phyloP scores from a whole-genome alignment of 2,329 filamentous ascomycete genomes.

The Claviceps cyperi region DNA sequence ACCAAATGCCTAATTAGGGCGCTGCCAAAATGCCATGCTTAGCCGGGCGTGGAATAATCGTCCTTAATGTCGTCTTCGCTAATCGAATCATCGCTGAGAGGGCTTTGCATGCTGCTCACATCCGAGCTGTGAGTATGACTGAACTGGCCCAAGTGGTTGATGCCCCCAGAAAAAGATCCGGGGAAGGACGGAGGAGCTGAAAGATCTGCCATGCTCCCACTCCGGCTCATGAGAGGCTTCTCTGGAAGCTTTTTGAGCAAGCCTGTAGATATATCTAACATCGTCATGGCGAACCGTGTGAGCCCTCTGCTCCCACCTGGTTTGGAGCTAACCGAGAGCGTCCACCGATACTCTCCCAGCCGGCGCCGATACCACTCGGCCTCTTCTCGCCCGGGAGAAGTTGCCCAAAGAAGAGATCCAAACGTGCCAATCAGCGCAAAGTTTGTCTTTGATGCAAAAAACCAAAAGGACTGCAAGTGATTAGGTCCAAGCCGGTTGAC shows the following conservation, averaged over 20 bases:
- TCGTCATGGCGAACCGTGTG: constrained; percentile 61
- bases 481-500: constrained; percentile 80
- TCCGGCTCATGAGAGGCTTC: constrained; percentile 51
- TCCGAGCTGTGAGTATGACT: constrained; percentile 33
- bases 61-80: constrained; percentile 41
- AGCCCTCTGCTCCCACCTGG: constrained; percentile 43
- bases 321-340: constrained; percentile 71
- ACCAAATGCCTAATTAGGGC: no score
- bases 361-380: constrained; percentile 82
- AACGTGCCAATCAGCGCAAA: constrained; percentile 94
- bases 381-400: constrained; percentile 74
- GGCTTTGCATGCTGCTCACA: constrained; percentile 36
- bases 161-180: constrained; percentile 17
- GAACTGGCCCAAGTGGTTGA: constrained; percentile 24
- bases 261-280: constrained; percentile 58
- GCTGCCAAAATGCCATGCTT: not conserved
- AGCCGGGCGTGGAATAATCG: constrained; percentile 13
- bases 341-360: constrained; percentile 86
- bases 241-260: constrained; percentile 55
- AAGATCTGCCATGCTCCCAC: constrained; percentile 35
- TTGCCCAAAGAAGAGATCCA: constrained; percentile 78
- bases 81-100: constrained; percentile 32
- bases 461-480: constrained; percentile 88
- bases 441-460: constrained; percentile 74
- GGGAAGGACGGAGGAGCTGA: constrained; percentile 13